Evolutionary conservation across 495 filamentous ascomycete genomes (phyloP).

Genomic region (Aspergillus hancockii): DNA sequence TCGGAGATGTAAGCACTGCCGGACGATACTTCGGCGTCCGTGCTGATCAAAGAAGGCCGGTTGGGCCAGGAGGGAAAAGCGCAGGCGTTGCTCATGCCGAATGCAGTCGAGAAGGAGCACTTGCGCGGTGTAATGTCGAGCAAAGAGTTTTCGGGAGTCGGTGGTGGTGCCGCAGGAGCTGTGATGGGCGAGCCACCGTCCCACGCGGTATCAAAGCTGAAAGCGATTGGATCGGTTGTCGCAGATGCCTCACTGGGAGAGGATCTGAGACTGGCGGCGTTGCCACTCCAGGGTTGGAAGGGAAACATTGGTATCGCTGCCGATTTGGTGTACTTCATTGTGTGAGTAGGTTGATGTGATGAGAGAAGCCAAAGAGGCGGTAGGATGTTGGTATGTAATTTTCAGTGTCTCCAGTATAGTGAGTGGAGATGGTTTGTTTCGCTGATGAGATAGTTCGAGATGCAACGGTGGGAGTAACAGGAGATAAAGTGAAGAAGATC

Average conservation of each 20-base stretch:
- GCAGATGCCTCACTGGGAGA: constrained; percentile 27
- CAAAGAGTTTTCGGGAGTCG: constrained; percentile 40
- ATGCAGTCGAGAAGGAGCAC: constrained; percentile 45
- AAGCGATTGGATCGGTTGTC: constrained; percentile 35
- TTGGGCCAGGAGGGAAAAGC: constrained; percentile 58
- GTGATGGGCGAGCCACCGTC: constrained; percentile 28
- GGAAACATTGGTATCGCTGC: constrained; percentile 19
- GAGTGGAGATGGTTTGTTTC: constrained; percentile 3
- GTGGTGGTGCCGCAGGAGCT: constrained; percentile 41
- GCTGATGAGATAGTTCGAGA: constrained; percentile 3
- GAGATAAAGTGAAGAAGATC: constrained; percentile 7
- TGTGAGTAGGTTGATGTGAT: constrained; percentile 4
- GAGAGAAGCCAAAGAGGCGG: background rate
- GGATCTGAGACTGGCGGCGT: constrained; percentile 23
- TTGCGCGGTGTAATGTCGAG: constrained; percentile 50
- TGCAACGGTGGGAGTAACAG: background rate
- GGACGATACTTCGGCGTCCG: constrained; percentile 34
- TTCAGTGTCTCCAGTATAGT: background rate
- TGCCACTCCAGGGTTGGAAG: constrained; percentile 27
- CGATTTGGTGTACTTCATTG: constrained; percentile 10
- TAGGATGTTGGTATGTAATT: background rate
- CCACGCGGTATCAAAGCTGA: constrained; percentile 43
- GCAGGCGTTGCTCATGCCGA: constrained; percentile 47
- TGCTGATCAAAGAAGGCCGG: constrained; percentile 43
- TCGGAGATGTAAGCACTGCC: constrained; percentile 51